phyloP scores from a whole-genome alignment of 306 rosid genomes.

The Cyamopsis tetragonoloba region DNA sequence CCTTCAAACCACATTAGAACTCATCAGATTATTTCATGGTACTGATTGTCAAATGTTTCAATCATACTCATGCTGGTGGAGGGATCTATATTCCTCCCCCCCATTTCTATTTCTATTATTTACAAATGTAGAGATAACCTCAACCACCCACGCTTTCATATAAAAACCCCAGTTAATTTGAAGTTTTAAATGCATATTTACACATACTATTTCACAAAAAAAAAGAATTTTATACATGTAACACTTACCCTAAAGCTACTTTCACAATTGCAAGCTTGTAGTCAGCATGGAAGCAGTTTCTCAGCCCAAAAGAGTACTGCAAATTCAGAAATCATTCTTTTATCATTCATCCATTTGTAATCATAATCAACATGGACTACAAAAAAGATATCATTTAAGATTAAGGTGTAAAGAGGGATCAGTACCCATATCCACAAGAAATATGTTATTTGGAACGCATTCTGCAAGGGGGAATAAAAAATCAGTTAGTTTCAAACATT shows the following conservation, averaged over 20 bases:
- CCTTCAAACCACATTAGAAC: constrained; percentile 39
- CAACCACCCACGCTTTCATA: constrained; percentile 1
- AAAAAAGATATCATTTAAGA: not conserved
- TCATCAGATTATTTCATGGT: constrained; percentile 9
- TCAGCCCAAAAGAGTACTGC: constrained; percentile 79
- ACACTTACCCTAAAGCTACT: constrained; percentile 72
- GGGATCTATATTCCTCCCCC: not conserved
- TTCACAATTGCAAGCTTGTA: constrained; percentile 53
- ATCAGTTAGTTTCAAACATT: constrained; percentile 10
- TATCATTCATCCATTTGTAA: not conserved
- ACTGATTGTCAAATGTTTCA: not conserved
- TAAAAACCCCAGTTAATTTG: not conserved
- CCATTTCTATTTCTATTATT: not conserved
- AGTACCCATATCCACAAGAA: constrained; percentile 93
- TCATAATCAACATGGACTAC: not conserved
- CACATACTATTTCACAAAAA: not conserved
- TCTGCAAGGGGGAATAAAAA: constrained; percentile 58
- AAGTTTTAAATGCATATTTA: not conserved
- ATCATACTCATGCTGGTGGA: not conserved
- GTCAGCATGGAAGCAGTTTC: constrained; percentile 76
- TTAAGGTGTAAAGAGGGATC: constrained; percentile 9
- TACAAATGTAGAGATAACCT: not conserved
- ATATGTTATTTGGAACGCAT: constrained; percentile 89
- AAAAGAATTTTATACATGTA: not conserved
- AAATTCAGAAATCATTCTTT: constrained; percentile 25